phyloP scores from a whole-genome alignment of 805 yeast genomes.

The Nakazawaea wyomingensis region DNA sequence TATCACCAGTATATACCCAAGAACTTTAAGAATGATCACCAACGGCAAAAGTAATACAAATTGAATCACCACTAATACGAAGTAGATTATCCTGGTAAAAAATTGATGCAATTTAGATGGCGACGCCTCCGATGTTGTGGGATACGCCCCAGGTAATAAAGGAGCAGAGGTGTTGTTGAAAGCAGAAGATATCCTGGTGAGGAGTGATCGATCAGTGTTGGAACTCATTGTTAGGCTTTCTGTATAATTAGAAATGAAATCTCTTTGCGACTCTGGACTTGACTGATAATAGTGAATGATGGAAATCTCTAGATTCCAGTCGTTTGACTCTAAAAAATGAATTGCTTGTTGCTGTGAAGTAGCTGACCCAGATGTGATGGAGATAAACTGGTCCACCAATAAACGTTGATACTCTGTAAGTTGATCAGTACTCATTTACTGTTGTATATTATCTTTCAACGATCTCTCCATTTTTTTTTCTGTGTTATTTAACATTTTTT shows the following conservation, averaged over 20 bases:
- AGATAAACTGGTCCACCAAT: constrained; percentile 4
- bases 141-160: constrained; percentile 21
- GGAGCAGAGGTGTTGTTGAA: constrained; percentile 1
- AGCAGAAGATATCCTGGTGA: constrained; percentile 1
- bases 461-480: neutral
- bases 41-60: constrained; percentile 23
- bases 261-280: constrained; percentile 16
- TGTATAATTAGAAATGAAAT: constrained; percentile 3
- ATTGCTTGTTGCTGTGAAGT: constrained; percentile 18
- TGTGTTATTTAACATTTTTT: too few species aligned
- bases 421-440: constrained; percentile 3
- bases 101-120: constrained; percentile 19
- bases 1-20: constrained; percentile 17
- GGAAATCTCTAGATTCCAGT: constrained; percentile 25
- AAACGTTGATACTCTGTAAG: constrained; percentile 4
- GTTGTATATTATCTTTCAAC: neutral
- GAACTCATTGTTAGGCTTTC: constrained; percentile 5
- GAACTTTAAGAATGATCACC: constrained; percentile 18
- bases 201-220: constrained; percentile 7
- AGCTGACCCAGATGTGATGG: neutral
- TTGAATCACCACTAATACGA: constrained; percentile 14
- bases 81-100: constrained; percentile 14
- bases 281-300: constrained; percentile 19
- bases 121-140: constrained; percentile 8
- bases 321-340: constrained; percentile 16